Percentiles rank a stretch among this genome's conserved stretches.
Evolutionary conservation across 1,284 basidiomycete species (phyloP).

Genomic region (Thelephora terrestris): DNA sequence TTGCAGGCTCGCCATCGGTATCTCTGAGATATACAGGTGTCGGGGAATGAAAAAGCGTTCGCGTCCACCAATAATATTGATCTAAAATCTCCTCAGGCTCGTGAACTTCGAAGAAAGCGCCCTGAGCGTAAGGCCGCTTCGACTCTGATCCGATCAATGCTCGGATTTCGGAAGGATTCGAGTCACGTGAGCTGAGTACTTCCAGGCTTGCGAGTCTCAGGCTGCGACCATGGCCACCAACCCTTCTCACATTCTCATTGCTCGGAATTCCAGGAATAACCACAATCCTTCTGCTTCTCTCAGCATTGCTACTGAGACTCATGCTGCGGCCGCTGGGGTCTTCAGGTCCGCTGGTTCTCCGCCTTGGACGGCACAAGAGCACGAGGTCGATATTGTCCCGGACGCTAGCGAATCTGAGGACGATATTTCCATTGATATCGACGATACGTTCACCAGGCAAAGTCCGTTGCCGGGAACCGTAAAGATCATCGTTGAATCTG

Average conservation of each 20-base stretch:
- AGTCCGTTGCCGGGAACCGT: constrained; percentile 66
- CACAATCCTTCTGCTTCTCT: constrained; percentile 68
- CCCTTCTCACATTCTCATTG: constrained; percentile 76
- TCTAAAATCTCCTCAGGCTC: too few relatives aligned
- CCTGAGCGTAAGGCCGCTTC: too few relatives aligned
- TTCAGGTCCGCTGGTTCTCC: constrained; percentile 69
- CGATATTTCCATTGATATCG: constrained; percentile 57
- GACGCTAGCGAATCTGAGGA: constrained; percentile 58
- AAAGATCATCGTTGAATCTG: constrained; percentile 76
- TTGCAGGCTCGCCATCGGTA: too few relatives aligned
- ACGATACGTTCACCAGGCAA: constrained; percentile 59
- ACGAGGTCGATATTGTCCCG: constrained; percentile 54
- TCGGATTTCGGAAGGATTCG: too few relatives aligned
- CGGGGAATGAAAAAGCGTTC: too few relatives aligned
- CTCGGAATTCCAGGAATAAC: constrained; percentile 57
- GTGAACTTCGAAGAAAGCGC: too few relatives aligned
- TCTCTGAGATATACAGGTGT: too few relatives aligned
- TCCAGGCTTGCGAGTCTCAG: too few relatives aligned
- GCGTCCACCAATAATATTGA: too few relatives aligned
- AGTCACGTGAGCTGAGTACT: not conserved
- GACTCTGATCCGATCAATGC: too few relatives aligned
- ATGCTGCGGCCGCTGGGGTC: constrained; percentile 73
- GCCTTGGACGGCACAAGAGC: constrained; percentile 64
- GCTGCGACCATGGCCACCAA: constrained; percentile 48
- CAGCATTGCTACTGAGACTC: constrained; percentile 74